Evolutionary conservation across 441 rosid genomes (phyloP).

Genomic region (Isatis lusitanica): DNA sequence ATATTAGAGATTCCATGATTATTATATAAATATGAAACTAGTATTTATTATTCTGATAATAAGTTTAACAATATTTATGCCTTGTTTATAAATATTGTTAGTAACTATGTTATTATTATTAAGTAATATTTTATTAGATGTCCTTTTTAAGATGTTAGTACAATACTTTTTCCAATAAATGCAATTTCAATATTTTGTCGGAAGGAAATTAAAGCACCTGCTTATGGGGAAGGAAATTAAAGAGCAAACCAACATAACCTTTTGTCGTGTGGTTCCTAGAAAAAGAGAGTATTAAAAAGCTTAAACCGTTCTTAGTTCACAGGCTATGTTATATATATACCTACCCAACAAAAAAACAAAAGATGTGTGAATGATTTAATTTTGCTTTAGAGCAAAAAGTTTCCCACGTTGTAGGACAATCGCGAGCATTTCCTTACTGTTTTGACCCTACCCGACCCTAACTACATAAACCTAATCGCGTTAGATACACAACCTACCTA

Average conservation of each 20-base stretch:
- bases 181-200: not conserved
- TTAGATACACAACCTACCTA: slow-evolving; percentile 14
- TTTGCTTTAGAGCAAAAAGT: slow-evolving; percentile 22
- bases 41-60: too few species aligned
- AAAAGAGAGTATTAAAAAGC: slow-evolving; percentile 18
- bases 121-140: not conserved
- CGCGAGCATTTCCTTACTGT: not conserved
- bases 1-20: too few species aligned
- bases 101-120: too few species aligned
- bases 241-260: slow-evolving; percentile 25
- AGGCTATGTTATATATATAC: slow-evolving; percentile 31
- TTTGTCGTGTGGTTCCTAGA: slow-evolving; percentile 31
- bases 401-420: slow-evolving; percentile 38
- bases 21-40: too few species aligned
- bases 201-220: slow-evolving; percentile 24
- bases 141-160: not conserved
- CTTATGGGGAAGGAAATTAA: slow-evolving; percentile 32
- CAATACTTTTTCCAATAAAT: not conserved
- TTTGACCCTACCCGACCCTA: slow-evolving; percentile 26
- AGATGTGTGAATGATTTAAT: slow-evolving; percentile 22
- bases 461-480: slow-evolving; percentile 16
- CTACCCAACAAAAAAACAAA: slow-evolving; percentile 36
- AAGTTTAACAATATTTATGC: too few species aligned
- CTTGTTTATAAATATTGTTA: too few species aligned
- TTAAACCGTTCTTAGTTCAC: slow-evolving; percentile 20